Evolutionary conservation across 495 filamentous ascomycete genomes (phyloP).

Genomic region (Annulohypoxylon maeteangense): DNA sequence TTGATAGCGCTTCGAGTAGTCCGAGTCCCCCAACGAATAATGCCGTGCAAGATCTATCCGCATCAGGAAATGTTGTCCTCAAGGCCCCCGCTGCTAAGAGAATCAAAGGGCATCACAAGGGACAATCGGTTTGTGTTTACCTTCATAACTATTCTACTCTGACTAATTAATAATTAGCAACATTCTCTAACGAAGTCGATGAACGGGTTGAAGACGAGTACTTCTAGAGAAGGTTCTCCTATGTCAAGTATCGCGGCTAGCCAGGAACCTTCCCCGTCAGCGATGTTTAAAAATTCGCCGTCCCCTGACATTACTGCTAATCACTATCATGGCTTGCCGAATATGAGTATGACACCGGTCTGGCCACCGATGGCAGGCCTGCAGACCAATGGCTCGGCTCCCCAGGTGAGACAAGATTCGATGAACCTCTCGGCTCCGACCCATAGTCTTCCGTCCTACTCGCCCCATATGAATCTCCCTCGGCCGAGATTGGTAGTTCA

Average conservation of each 20-base stretch:
- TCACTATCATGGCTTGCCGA: constrained; percentile 31
- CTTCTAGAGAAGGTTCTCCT: constrained; percentile 63
- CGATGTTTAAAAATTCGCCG: constrained; percentile 64
- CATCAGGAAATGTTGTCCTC: constrained; percentile 5
- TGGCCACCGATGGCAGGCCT: constrained; percentile 27
- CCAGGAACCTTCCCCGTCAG: constrained; percentile 58
- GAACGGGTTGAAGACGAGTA: constrained; percentile 50
- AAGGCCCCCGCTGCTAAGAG: constrained; percentile 41
- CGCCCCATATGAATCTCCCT: constrained; percentile 23
- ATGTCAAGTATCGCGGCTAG: constrained; percentile 56
- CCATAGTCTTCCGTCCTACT: constrained; percentile 29
- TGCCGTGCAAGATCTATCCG: constrained; percentile 41
- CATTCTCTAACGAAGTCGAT: constrained; percentile 52
- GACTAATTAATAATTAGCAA: constrained; percentile 48
- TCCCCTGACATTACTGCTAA: constrained; percentile 55
- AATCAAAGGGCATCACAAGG: constrained; percentile 48
- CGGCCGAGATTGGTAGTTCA: constrained; percentile 59
- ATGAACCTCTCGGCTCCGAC: constrained; percentile 15
- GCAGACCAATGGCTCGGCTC: constrained; percentile 9
- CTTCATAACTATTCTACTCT: neutral
- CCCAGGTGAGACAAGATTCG: constrained; percentile 26
- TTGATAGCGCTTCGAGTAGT: constrained; percentile 75
- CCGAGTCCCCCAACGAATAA: constrained; percentile 60
- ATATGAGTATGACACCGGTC: constrained; percentile 23
- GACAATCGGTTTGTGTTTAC: constrained; percentile 45